Conservation (phyloP, 2,329 filamentous ascomycete species). For the Bipolaris bicolor region DNA sequence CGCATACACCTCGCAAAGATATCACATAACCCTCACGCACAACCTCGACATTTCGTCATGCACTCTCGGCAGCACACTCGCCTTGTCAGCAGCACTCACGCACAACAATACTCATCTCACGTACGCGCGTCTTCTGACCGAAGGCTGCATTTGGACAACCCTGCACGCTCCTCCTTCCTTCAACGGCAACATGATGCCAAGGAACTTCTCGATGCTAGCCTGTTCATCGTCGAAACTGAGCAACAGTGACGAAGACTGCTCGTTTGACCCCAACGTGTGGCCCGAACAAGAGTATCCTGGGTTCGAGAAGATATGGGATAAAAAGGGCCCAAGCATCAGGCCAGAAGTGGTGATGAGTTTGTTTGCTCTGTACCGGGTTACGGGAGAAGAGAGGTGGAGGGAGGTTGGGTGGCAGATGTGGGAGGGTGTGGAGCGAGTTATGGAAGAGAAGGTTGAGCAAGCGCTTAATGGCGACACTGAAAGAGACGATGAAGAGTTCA, state of each 20-base stretch:
- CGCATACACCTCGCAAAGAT: constrained; percentile 51
- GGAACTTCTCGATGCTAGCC: constrained; percentile 55
- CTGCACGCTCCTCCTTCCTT: constrained; percentile 61
- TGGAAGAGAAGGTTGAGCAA: constrained; percentile 16
- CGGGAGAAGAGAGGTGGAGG: constrained; percentile 67
- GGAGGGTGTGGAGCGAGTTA: constrained; percentile 59
- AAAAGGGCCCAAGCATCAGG: constrained; percentile 62
- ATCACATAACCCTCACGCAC: constrained; percentile 44
- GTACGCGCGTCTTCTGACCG: constrained; percentile 61
- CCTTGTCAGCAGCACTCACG: constrained; percentile 66
- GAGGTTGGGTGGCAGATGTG: constrained; percentile 78
- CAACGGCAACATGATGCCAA: constrained; percentile 28
- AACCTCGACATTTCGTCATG: constrained; percentile 51
- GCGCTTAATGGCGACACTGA: constrained; percentile 50
- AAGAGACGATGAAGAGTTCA: constrained; percentile 75
- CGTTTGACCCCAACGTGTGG: constrained; percentile 22
- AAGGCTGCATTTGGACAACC: constrained; percentile 68
- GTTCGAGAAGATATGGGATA: constrained; percentile 58
- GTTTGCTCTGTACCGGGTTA: constrained; percentile 76
- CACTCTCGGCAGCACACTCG: constrained; percentile 72
- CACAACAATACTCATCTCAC: constrained; percentile 57
- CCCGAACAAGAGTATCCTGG: constrained; percentile 49
- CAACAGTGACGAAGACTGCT: constrained; percentile 1
- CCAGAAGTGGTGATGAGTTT: constrained; percentile 80
- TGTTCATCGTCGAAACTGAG: constrained; percentile 39